Conservation (phyloP, 1,284 basidiomycete genomes). For the Cryptococcus deneoformans region DNA sequence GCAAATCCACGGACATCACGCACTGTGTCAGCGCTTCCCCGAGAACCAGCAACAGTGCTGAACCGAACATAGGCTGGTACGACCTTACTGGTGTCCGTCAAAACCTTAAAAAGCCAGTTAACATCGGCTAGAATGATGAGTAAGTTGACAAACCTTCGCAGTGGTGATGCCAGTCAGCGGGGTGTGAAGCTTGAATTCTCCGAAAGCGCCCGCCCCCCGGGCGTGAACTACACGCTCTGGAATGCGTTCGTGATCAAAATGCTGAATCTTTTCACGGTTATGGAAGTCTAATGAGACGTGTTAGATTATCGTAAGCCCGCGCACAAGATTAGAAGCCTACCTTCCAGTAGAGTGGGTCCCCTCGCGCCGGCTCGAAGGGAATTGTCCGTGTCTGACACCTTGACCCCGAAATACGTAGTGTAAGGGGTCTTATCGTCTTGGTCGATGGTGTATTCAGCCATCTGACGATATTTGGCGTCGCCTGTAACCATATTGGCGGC, state of each 20-base stretch:
- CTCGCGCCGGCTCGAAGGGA: constrained; percentile 41
- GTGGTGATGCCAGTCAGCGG: constrained; percentile 48
- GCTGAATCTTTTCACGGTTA: constrained; percentile 57
- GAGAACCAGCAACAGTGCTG: constrained; percentile 72
- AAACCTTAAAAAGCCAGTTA: constrained; percentile 49
- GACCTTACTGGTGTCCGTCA: constrained; percentile 66
- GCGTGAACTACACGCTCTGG: constrained; percentile 73
- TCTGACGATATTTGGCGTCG: constrained; percentile 42
- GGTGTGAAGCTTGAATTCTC: constrained; percentile 71
- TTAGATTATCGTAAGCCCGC: background rate
- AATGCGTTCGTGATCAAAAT: constrained; percentile 80
- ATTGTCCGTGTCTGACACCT: constrained; percentile 44
- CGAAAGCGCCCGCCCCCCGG: constrained; percentile 75
- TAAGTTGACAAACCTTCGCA: constrained; percentile 23
- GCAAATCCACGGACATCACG: constrained; percentile 84
- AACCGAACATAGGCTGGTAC: constrained; percentile 77
- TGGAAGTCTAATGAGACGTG: constrained; percentile 30
- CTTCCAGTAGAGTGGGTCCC: constrained; percentile 44
- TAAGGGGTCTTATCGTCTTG: constrained; percentile 28
- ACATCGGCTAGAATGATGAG: too few species aligned
- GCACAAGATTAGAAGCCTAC: constrained; percentile 9
- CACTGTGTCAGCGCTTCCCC: constrained; percentile 61
- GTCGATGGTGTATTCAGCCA: constrained; percentile 28
- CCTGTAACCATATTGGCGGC: constrained; percentile 32
- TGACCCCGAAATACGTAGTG: constrained; percentile 44